Evolutionary conservation across 129 eudicot genomes (phyloP), one percentile per base, ranked within the genome.

Genomic region (Artemisia tridentata): DNA sequence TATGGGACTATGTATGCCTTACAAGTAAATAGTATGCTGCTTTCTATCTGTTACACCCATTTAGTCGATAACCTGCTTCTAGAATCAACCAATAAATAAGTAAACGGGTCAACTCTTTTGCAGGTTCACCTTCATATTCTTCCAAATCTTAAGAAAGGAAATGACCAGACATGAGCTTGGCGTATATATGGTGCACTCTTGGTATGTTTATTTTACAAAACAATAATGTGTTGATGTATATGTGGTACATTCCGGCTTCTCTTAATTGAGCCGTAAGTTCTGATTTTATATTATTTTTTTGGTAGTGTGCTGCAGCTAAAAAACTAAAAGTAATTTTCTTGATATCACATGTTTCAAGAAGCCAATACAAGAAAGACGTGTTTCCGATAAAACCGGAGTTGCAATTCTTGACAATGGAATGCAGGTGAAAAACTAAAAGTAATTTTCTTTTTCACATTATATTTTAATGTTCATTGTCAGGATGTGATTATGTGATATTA

Each of bases 111-210:
- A 16, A 43, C 71, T 63, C 64, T n/a, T 75, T 69, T 71, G 63
- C 83, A 88, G 96, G 96, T 88, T 52, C 86, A 85, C 16, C 85
- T 74, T 55, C 78, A 73, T 76, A 72, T 88, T 65, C 56, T 88
- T 63, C 96, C 86, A 34, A 83, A 88, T 72, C 83, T 88, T 25
- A 85, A 80, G 74, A 67, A 88, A 88, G 78, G 91, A 86, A 78
- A 77, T 84, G 79, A 88, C 78, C 23, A 77, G 96, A 64, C 79
- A 79, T 68, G 96, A 88, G 96, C 91, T 72, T 88, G 87, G 89
- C 88, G 86, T 73, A 89, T 88, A n/a, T 86, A 81, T 74, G 91
- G 96, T 27, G 91, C 91, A 51, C 69, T 88, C 81, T 72, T 86
- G 91, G 96, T 86, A 41, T 53, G 89, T 81, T 55, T 71, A 13